Base-by-base conservation (phyloP, 495 filamentous ascomycete species). In the Podospora bellae-mahoneyi region DNA sequence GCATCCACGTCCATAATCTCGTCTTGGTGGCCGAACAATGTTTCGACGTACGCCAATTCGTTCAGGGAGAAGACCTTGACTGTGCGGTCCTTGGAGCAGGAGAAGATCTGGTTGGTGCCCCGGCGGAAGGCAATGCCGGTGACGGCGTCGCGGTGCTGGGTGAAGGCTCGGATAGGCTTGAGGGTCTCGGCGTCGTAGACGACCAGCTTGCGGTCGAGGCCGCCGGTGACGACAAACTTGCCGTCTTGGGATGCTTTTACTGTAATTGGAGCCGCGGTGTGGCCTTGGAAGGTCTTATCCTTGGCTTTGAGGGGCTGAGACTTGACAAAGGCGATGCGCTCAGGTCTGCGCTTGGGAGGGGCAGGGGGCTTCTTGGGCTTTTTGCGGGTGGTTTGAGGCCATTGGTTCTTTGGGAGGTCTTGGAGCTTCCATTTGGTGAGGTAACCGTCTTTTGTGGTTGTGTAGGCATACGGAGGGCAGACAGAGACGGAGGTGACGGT, bases 21-120 rank as follows among this genome's bases (percentile, higher is more conserved):
- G 74, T 98, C 95, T 75, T 97, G 93, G 78, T 99, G 95, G 10
- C 95, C 95, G 78, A 97, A 97, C 1, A 99, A 83, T 0, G 95
- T 97, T 75, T 98, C 96, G 27, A 99, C 85, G 73, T 97, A 99
- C 28, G 93, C 92, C 7, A 92, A 76, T 76, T 91, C 90, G 74
- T 93, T 85, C 26, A 97, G 83, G 65, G 90, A 94, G 90, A 91
- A 96, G 53, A 78, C 74, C 62, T 80, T 80, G 60, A 80, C 88
- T 3, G 93, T 97, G 19, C 95, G 88, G 78, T 99, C 95, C 72
- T 89, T 89, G 6, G 91, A 93, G 59, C 88, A 89, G 6, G 92
- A 94, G 80, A 92, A 99, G 19, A 99, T 81, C 75, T 97, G 94
- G 73, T 97, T 95, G 48, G 94, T 94, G 56, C 93, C 92, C 64